These are phyloP conservation scores for Fusarium poae DNA, from an alignment of 2,329 filamentous ascomycete species.

Conservation along the genomic window DNA sequence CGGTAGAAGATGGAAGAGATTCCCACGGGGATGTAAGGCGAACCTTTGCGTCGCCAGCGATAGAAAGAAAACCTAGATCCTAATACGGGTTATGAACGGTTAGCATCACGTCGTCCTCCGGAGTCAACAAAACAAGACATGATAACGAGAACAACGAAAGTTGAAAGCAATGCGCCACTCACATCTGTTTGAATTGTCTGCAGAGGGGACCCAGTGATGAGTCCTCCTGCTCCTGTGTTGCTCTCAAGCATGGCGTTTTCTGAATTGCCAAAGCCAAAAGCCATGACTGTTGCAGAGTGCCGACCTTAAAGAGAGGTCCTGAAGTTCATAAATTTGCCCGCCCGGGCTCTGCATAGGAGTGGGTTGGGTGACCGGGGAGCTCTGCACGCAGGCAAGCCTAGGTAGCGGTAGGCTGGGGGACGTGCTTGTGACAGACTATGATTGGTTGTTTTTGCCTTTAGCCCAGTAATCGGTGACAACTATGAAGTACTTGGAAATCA, in stretches of 20 bases:
- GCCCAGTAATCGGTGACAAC: slow-evolving; percentile 13
- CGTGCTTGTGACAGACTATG: slow-evolving; percentile 37
- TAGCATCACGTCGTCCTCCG: slow-evolving; percentile 31
- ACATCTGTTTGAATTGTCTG: slow-evolving; percentile 87
- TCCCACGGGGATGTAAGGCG: slow-evolving; percentile 86
- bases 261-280: slow-evolving; percentile 71
- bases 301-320: slow-evolving; percentile 48
- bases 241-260: slow-evolving; percentile 59
- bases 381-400: slow-evolving; percentile 37
- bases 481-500: slow-evolving; percentile 13
- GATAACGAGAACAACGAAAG: neutral
- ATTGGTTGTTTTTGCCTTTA: slow-evolving; percentile 41
- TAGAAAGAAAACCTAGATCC: slow-evolving; percentile 84
- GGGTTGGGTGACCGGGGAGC: slow-evolving; percentile 40
- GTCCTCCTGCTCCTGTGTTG: slow-evolving; percentile 55
- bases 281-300: slow-evolving; percentile 66
- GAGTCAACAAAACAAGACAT: slow-evolving; percentile 34
- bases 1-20: slow-evolving; percentile 77
- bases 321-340: slow-evolving; percentile 49
- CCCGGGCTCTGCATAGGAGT: slow-evolving; percentile 42
- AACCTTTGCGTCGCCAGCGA: slow-evolving; percentile 85
- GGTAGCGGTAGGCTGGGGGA: slow-evolving; percentile 43
- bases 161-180: slow-evolving; percentile 45
- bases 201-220: slow-evolving; percentile 72
- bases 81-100: slow-evolving; percentile 48